Evolutionary conservation across 2,329 filamentous ascomycete species (phyloP).

Genomic region (Cordyceps cateniannulata): DNA sequence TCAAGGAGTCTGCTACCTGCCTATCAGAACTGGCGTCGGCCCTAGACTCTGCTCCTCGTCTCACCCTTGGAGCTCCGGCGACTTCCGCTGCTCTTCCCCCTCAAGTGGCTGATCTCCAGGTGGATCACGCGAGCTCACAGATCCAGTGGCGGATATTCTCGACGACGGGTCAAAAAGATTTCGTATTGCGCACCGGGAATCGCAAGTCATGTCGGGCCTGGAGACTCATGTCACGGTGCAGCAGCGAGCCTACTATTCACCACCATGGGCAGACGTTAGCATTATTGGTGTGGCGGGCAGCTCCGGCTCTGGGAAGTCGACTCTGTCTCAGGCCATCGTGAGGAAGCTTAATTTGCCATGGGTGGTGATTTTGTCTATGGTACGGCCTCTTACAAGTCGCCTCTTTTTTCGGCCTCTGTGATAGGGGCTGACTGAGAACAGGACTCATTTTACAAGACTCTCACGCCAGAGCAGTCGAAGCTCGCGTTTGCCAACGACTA

Average conservation of each 20-base stretch:
- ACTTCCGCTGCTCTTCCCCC: too few relatives aligned
- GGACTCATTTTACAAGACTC: conserved; percentile 96
- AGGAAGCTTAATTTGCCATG: conserved; percentile 85
- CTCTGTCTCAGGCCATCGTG: conserved; percentile 85
- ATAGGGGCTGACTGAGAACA: conserved; percentile 29
- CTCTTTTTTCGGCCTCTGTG: background rate
- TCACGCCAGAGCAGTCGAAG: conserved; percentile 70
- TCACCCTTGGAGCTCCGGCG: background rate
- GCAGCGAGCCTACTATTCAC: conserved; percentile 70
- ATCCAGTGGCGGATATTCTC: background rate
- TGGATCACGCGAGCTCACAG: conserved; percentile 9
- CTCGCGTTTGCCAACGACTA: conserved; percentile 85
- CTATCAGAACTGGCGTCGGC: background rate
- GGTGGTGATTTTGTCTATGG: conserved; percentile 97
- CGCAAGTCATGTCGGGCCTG: conserved; percentile 23
- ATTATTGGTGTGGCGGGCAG: conserved; percentile 96
- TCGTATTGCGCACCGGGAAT: background rate
- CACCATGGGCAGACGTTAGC: conserved; percentile 92
- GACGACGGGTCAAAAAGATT: background rate
- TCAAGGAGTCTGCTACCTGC: background rate
- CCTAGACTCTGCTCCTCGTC: background rate
- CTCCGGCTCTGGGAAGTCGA: conserved; percentile 92
- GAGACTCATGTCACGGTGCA: conserved; percentile 44
- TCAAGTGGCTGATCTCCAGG: background rate
- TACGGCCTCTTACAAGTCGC: conserved; percentile 33